Percentiles rank a stretch among this genome's conserved stretches.
phyloP scores from a whole-genome alignment of 768 basidiomycete genomes.

The Rhodotorula paludigena region DNA sequence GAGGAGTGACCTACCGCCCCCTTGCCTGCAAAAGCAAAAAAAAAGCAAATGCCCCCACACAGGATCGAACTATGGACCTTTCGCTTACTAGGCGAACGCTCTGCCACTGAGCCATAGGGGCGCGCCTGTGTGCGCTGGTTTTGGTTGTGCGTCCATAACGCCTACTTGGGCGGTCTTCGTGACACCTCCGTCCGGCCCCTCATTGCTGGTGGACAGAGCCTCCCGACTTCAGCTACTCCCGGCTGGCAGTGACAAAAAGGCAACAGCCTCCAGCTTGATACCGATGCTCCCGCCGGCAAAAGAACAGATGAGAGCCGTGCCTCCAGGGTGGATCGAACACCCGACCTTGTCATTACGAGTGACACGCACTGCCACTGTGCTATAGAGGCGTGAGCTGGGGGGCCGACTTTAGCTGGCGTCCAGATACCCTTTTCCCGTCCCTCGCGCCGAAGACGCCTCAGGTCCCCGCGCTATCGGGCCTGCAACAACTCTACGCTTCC shows the following conservation, averaged over 20 bases:
- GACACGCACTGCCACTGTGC: slow-evolving; percentile 30
- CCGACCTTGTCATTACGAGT: slow-evolving; percentile 21
- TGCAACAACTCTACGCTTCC: too few species aligned
- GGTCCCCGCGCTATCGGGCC: too few species aligned
- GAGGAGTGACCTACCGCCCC: too few species aligned
- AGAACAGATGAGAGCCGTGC: background rate
- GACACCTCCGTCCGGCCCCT: background rate
- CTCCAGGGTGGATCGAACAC: slow-evolving; percentile 29
- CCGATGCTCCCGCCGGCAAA: background rate
- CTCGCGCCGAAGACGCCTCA: too few species aligned
- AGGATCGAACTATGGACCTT: slow-evolving; percentile 9
- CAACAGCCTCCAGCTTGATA: background rate
- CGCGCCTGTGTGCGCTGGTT: background rate
- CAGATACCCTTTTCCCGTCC: too few species aligned
- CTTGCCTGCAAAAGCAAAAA: too few species aligned
- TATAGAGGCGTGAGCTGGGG: slow-evolving; percentile 9
- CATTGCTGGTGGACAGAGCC: background rate
- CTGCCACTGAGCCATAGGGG: slow-evolving; percentile 19
- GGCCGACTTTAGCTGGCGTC: too few species aligned
- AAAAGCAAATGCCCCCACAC: slow-evolving; percentile 2
- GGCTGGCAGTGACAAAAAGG: background rate
- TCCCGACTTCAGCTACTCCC: background rate
- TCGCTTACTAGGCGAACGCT: too few species aligned
- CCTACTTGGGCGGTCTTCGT: too few species aligned
- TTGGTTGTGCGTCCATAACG: background rate